Evolutionary conservation across 2,329 filamentous ascomycete species (phyloP).

Genomic region (Parastagonospora nodorum): DNA sequence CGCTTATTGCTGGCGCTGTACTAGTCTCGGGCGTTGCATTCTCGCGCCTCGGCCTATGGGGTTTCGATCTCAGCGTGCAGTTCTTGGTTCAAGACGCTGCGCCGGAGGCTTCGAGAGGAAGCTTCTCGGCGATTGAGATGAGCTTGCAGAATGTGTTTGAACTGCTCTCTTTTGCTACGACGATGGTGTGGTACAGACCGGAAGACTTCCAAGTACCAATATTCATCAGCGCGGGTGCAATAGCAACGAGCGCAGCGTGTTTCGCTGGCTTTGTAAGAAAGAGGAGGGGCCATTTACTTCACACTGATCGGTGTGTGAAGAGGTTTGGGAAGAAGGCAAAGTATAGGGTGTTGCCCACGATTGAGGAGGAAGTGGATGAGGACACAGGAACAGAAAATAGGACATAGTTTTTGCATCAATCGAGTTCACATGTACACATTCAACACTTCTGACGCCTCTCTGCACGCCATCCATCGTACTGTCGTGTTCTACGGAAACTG

Average conservation of each 20-base stretch:
- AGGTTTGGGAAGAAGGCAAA: constrained; percentile 12
- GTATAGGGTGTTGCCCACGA: constrained; percentile 27
- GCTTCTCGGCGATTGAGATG: constrained; percentile 71
- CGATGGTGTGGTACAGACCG: constrained; percentile 67
- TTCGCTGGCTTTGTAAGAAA: constrained; percentile 64
- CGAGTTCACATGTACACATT: no score
- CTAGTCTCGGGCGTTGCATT: constrained; percentile 49
- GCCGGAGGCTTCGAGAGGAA: constrained; percentile 56
- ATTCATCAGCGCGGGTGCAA: constrained; percentile 61
- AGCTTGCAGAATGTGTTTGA: constrained; percentile 73
- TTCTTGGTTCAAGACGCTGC: constrained; percentile 54
- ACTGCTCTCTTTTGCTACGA: constrained; percentile 67
- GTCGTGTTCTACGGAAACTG: no score
- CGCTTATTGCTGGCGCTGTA: constrained; percentile 29
- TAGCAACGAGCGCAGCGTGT: constrained; percentile 54
- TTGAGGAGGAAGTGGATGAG: constrained; percentile 26
- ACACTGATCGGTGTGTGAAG: constrained; percentile 26
- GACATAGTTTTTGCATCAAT: no score
- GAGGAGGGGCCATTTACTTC: constrained; percentile 60
- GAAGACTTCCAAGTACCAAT: constrained; percentile 69
- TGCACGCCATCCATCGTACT: no score
- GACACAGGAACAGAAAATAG: not conserved
- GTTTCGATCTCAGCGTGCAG: constrained; percentile 55
- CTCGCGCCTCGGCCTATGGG: constrained; percentile 53
- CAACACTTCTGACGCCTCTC: no score